Base-by-base conservation (phyloP, 164 flowering plant genomes). In the Aristolochia californica region DNA sequence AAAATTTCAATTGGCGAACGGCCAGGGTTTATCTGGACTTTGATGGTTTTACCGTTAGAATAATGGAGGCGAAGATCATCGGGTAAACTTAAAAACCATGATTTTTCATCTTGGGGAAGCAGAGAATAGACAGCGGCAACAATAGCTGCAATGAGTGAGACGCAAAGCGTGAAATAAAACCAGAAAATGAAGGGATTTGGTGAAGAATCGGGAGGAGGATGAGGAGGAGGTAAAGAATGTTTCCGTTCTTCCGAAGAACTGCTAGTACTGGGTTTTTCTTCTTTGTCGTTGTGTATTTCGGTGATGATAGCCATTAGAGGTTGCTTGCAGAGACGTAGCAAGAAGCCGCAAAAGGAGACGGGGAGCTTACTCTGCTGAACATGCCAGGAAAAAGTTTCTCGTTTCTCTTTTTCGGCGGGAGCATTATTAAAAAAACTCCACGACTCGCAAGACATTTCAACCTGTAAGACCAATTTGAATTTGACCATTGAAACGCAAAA, bases 71-170 rank as follows among this genome's bases (percentile, higher is more conserved):
- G 84, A 9, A 88, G 78, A 38, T 67, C 65, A 23, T 53, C 48
- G 47, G 95, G 83, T 7, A 86, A 70, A 68, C 69, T 64, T 16
- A 88, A 77, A 59, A 91, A 88, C 91, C 93, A 88, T 2, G 93
- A 66, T 55, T 82, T 84, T 49, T 89, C 83, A 66, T 88, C 91
- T 72, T 4, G 72, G n/a, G 76, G 28, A 74, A 73, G 34, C 81
- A 70, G 62, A 81, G 49, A 15, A 74, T 61, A 53, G 62, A 77
- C 8, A 25, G 51, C 11, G 55, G 47, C 56, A 48, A 58, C 12
- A 62, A 64, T 20, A 43, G 80, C 56, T 2, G 96, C 78, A 58
- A 82, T 26, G 27, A 87, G 70, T 25, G 98, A 79, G 60, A 84
- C 79, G 15, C 57, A 20, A 45, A 83, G 17, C n/a, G 88, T 84